Conservation (phyloP, 371 early-diverging fungal species). For the Rhizopus sp. region DNA sequence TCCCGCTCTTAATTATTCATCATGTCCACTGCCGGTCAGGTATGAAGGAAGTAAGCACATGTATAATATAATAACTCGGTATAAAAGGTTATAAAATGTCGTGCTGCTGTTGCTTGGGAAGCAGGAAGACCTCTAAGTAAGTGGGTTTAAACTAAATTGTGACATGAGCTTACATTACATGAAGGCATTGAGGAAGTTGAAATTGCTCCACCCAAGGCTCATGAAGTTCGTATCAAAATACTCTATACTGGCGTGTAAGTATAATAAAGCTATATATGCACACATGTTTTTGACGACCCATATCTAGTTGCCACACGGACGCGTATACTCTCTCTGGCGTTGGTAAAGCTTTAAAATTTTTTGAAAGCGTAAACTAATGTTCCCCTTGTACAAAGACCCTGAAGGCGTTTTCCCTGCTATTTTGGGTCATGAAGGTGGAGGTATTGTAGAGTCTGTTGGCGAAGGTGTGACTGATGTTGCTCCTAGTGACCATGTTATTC, state of each 20-base stretch:
- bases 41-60: constrained; percentile 5
- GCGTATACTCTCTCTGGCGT: constrained; percentile 90
- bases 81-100: constrained; percentile 80
- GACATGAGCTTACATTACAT: neutral
- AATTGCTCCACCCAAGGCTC: constrained; percentile 92
- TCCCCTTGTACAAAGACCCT: constrained; percentile 53
- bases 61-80: neutral
- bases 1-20: constrained; percentile 1
- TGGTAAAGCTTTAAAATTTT: constrained; percentile 43
- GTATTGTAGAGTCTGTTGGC: constrained; percentile 95
- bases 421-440: constrained; percentile 96
- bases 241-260: constrained; percentile 84
- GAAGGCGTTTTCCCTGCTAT: constrained; percentile 93
- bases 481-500: constrained; percentile 94
- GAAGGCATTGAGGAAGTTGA: constrained; percentile 88
- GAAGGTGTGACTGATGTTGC: constrained; percentile 92
- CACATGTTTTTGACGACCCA: neutral
- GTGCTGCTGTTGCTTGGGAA: constrained; percentile 96
- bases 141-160: constrained; percentile 16
- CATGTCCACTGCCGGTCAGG: constrained; percentile 41
- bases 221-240: constrained; percentile 95
- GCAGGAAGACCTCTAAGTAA: constrained; percentile 88
- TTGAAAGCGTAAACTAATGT: neutral
- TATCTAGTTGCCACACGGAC: constrained; percentile 85
- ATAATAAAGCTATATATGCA: neutral